Evolutionary conservation across 2,329 filamentous ascomycete genomes (phyloP).

Genomic region (Ophiostoma novo-ulmi): DNA sequence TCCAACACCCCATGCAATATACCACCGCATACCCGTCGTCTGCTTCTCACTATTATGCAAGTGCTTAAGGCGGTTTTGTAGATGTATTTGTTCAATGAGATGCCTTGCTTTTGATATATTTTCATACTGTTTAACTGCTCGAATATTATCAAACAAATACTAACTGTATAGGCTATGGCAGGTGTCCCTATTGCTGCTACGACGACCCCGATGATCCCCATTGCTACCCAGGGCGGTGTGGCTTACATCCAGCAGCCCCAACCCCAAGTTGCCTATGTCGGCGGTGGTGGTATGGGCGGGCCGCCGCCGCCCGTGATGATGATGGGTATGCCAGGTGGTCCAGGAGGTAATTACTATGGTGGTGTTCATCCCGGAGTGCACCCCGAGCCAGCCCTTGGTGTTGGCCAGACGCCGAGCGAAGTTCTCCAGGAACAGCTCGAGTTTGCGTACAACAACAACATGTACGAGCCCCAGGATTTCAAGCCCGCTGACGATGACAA

Average conservation of each 20-base stretch:
- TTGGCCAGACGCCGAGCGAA: conserved; percentile 49
- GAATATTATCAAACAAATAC: not conserved
- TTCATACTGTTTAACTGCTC: not conserved
- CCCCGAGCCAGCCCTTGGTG: conserved; percentile 45
- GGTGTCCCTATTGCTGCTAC: conserved; percentile 24
- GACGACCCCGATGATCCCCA: conserved; percentile 25
- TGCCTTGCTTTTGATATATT: not conserved
- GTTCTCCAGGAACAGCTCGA: conserved; percentile 44
- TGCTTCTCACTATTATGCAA: conserved; percentile 19
- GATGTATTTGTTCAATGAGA: not conserved
- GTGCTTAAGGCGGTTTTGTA: conserved; percentile 2
- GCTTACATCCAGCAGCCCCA: conserved; percentile 22
- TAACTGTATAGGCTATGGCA: not conserved
- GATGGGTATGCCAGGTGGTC: conserved; percentile 21
- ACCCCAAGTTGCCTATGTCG: conserved; percentile 19
- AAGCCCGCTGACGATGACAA: conserved; percentile 58
- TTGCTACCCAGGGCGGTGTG: conserved; percentile 18
- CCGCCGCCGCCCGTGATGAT: conserved; percentile 32
- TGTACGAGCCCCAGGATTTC: conserved; percentile 57
- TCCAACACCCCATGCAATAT: not conserved
- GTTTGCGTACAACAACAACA: conserved; percentile 46
- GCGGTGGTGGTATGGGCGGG: conserved; percentile 11
- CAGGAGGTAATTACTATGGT: conserved; percentile 34
- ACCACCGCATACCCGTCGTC: not conserved
- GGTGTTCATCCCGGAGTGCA: conserved; percentile 18